phyloP scores from a whole-genome alignment of 345 rosid species.

The Reutealis trisperma region DNA sequence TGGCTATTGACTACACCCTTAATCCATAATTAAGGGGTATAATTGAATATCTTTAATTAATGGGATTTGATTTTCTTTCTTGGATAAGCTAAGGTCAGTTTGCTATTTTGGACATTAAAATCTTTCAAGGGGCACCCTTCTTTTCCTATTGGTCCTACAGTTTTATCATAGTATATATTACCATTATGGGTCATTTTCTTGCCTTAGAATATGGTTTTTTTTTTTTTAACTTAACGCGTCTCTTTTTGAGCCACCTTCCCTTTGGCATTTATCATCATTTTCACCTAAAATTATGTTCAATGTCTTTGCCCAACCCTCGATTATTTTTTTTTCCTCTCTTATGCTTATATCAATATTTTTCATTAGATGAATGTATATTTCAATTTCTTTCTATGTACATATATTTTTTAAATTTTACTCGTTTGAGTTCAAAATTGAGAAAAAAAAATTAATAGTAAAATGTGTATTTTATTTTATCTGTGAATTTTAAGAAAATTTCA shows the following conservation, averaged over 20 bases:
- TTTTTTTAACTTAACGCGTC: constrained; percentile 35
- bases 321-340: not conserved
- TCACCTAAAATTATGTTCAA: not conserved
- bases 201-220: constrained; percentile 31
- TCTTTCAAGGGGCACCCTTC: constrained; percentile 23
- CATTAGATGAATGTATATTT: too few relatives aligned
- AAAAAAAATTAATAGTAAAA: not conserved
- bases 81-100: constrained; percentile 15
- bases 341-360: too few relatives aligned
- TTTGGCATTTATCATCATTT: too few relatives aligned
- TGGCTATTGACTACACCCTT: constrained; percentile 34
- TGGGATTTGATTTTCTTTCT: constrained; percentile 17
- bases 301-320: not conserved
- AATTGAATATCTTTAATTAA: constrained; percentile 18
- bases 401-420: not conserved
- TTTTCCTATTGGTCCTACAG: not conserved
- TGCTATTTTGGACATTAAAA: constrained; percentile 22
- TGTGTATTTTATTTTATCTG: not conserved
- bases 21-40: constrained; percentile 21
- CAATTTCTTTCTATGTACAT: not conserved
- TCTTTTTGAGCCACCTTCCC: constrained; percentile 27
- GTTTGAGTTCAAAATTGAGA: too few relatives aligned
- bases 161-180: not conserved
- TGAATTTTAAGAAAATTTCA: not conserved
- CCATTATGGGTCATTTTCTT: constrained; percentile 30